A percentile compares a stretch with the other conserved stretches of the same genome.
Evolutionary conservation across 192 early-diverging fungal species (phyloP).

Genomic region (Mortierella claussenii): DNA sequence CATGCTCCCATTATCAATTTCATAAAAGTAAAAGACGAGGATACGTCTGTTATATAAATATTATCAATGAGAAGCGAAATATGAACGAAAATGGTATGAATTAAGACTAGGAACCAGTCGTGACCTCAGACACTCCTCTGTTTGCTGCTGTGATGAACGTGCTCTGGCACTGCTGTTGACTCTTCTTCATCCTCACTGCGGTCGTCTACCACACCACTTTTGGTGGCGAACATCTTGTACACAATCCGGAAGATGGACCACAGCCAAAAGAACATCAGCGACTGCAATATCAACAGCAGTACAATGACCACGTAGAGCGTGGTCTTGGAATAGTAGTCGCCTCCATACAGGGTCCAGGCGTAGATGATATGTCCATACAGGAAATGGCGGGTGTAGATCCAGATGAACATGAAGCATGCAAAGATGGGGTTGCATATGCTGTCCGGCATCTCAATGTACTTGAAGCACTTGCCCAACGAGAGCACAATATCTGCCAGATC

Average conservation of each 20-base stretch:
- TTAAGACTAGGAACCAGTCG: no score
- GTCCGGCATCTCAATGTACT: slow-evolving; percentile 72
- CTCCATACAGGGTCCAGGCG: slow-evolving; percentile 65
- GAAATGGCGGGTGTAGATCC: slow-evolving; percentile 81
- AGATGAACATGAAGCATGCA: slow-evolving; percentile 77
- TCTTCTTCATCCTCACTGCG: slow-evolving; percentile 48
- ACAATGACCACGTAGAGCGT: slow-evolving; percentile 63
- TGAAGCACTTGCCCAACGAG: slow-evolving; percentile 80
- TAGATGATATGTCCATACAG: slow-evolving; percentile 74
- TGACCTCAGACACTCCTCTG: not conserved
- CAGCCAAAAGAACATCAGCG: slow-evolving; percentile 83
- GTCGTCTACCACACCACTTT: slow-evolving; percentile 48
- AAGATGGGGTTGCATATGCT: slow-evolving; percentile 76
- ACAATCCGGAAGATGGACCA: slow-evolving; percentile 66
- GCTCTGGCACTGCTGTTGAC: not conserved
- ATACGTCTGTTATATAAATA: no score
- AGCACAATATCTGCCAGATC: slow-evolving; percentile 85
- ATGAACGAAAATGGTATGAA: no score
- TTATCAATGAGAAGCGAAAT: no score
- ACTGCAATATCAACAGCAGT: slow-evolving; percentile 70
- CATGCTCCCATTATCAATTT: no score
- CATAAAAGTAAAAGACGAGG: no score
- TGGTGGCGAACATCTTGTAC: slow-evolving; percentile 53
- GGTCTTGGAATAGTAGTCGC: slow-evolving; percentile 63
- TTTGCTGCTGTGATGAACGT: slow-evolving; percentile 19